Base-by-base conservation (phyloP, 1,139 yeast genomes). In the Protomyces gravidus region DNA sequence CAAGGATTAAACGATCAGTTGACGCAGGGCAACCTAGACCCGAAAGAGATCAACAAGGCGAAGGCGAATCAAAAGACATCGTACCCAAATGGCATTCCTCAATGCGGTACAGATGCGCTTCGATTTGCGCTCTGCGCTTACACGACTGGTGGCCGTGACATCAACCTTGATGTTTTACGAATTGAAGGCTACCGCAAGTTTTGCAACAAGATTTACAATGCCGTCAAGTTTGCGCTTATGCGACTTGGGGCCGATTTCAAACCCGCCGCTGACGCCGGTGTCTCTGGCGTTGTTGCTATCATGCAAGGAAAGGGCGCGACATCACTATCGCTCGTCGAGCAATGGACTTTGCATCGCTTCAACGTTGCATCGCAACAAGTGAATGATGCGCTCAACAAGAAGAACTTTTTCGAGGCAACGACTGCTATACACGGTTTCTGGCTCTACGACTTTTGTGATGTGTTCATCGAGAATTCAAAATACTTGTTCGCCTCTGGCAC, bases 141-240 rank as follows among this genome's bases (percentile, higher is more conserved):
- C 78, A 86, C 96, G 56, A 90, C 98, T 61, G 98, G 98, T 77
- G 97, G 97, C 69, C 85, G 97, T 76, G 98, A 92, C 71, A 92
- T 92, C 74, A 92, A 92, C 76, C 81, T 92, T 73, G 97, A 92
- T 72, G 89, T 92, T 69, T 79, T 89, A 73, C 87, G 98, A 78
- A 96, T 92, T 67, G 98, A 94, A 73, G 98, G 98, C 70, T 92
- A 92, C 84, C 83, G 98, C 77, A 92, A 92, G 80, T 92, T 92
- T 86, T 90, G 98, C 80, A 92, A 92, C 83, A 92, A 92, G 83
- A 92, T 92, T 69, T 92, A 89, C 80, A 98, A 92, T 78, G 98
- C 98, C 62, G 90, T 98, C 65, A 92, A 92, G 77, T 92, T 92
- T 71, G 98, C 89, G 45, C 79, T 92, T 74, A 85, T 94, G 83